Conservation (phyloP, 1,284 basidiomycete genomes). For the Ceratobasidium sp. region DNA sequence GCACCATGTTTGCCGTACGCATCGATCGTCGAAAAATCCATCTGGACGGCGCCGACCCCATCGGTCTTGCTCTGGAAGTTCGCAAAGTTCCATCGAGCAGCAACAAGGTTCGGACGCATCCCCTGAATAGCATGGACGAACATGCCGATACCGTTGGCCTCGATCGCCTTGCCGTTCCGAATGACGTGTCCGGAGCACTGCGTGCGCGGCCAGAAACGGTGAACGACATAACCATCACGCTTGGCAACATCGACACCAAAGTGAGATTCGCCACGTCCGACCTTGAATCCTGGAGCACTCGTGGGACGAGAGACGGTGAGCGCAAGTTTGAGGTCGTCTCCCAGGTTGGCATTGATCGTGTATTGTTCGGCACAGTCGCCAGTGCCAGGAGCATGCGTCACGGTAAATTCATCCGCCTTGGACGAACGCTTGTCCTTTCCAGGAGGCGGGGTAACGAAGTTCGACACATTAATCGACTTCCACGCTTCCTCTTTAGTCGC, state of each 20-base stretch:
- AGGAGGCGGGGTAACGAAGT: constrained; percentile 80
- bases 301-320: constrained; percentile 78
- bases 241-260: constrained; percentile 82
- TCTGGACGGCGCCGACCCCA: constrained; percentile 88
- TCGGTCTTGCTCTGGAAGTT: constrained; percentile 81
- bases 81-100: constrained; percentile 95
- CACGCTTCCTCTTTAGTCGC: constrained; percentile 80
- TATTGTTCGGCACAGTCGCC: constrained; percentile 80
- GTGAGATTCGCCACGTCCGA: constrained; percentile 88
- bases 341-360: constrained; percentile 82
- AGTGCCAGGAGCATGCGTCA: constrained; percentile 74
- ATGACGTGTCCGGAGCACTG: constrained; percentile 77
- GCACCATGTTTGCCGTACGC: constrained; percentile 77
- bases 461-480: constrained; percentile 90
- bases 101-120: constrained; percentile 96
- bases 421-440: constrained; percentile 85
- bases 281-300: constrained; percentile 86
- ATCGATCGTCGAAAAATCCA: constrained; percentile 94
- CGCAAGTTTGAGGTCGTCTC: constrained; percentile 82
- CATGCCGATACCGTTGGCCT: constrained; percentile 84
- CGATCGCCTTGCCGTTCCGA: constrained; percentile 72
- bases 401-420: constrained; percentile 91
- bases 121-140: constrained; percentile 98
- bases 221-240: constrained; percentile 89
- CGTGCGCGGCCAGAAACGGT: constrained; percentile 90